Conservation (phyloP, 2,329 filamentous ascomycete species). For the Trichoderma afroharzianum region DNA sequence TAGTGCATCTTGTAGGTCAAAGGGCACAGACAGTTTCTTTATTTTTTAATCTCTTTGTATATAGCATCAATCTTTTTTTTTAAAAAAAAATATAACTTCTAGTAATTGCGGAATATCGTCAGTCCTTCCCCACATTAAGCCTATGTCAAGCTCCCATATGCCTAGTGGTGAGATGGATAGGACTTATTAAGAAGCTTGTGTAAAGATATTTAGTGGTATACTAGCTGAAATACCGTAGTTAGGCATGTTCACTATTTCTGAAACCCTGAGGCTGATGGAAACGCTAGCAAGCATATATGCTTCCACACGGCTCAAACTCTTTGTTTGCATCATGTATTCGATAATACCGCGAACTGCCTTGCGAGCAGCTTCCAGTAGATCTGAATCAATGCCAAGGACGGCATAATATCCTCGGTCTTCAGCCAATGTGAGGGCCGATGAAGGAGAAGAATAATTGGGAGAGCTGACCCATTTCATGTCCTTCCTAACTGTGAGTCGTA, state of each 20-base stretch:
- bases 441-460: not conserved
- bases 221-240: not conserved
- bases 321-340: conserved; percentile 1
- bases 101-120: not conserved
- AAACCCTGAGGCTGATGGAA: not conserved
- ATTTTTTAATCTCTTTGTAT: not conserved
- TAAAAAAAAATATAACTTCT: not conserved
- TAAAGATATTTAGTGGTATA: not conserved
- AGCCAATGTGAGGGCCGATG: not conserved
- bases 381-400: not conserved
- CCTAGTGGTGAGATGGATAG: not conserved
- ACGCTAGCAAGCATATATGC: conserved; percentile 10
- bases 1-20: not conserved
- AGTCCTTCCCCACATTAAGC: not conserved
- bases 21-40: not conserved
- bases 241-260: conserved; percentile 2
- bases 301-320: not conserved
- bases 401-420: conserved; percentile 4
- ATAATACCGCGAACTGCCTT: not conserved
- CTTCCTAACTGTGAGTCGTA: not conserved
- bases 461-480: conserved; percentile 1
- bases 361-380: not conserved
- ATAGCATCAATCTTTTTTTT: not conserved
- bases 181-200: not conserved
- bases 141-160: not conserved